Conservation (phyloP, 352 stramenopile genomes). For the Phytophthora pluvialis region DNA sequence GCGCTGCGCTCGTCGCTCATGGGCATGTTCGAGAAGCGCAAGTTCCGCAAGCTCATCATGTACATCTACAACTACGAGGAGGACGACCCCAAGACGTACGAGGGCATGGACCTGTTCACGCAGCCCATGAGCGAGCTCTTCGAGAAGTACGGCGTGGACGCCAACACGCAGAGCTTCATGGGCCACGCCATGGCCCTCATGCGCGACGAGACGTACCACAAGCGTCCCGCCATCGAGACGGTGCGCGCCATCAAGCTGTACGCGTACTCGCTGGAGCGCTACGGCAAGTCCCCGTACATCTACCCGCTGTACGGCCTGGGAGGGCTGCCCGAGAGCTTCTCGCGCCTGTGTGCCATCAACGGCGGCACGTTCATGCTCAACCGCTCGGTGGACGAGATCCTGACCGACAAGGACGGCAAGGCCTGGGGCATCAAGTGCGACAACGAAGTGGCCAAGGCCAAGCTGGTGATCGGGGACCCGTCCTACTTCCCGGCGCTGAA, state of each 20-base stretch:
- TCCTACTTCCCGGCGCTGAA: constrained; percentile 98
- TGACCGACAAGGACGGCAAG: constrained; percentile 94
- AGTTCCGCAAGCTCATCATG: constrained; percentile 98
- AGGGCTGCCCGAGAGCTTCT: constrained; percentile 98
- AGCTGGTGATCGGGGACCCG: constrained; percentile 98
- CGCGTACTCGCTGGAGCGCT: constrained; percentile 96
- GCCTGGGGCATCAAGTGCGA: constrained; percentile 93
- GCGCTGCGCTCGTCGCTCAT: constrained; percentile 97
- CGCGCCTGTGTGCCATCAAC: constrained; percentile 98
- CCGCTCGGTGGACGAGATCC: constrained; percentile 93
- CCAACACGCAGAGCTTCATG: constrained; percentile 99
- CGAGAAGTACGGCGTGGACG: constrained; percentile 97
- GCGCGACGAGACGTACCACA: constrained; percentile 91
- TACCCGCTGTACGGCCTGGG: constrained; percentile 99
- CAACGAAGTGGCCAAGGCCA: constrained; percentile 97
- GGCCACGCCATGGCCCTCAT: constrained; percentile 99
- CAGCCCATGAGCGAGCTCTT: constrained; percentile 99
- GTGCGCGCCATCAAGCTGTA: constrained; percentile 98
- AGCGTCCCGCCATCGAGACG: constrained; percentile 91
- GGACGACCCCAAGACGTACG: constrained; percentile 90
- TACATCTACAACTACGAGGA: constrained; percentile 97
- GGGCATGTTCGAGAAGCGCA: constrained; percentile 99
- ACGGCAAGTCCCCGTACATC: constrained; percentile 98
- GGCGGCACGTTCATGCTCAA: constrained; percentile 99
- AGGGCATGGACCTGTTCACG: constrained; percentile 93